phyloP scores from a whole-genome alignment of 352 stramenopile species.

The Phytophthora pistaciae region DNA sequence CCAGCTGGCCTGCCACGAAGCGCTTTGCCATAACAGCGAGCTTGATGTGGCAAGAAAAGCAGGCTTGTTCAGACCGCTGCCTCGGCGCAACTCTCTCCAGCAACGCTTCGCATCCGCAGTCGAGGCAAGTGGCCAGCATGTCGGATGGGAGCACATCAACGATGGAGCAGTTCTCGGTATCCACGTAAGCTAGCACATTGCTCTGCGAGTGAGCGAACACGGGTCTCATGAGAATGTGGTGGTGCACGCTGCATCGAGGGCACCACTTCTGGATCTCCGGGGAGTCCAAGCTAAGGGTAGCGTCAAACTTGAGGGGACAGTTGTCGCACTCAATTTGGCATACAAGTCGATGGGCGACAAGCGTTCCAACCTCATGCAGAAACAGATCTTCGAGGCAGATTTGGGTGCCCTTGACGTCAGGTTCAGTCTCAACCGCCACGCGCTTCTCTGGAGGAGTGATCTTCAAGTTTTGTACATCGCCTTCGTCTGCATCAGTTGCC shows the following conservation, averaged over 20 bases:
- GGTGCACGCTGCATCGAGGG: slow-evolving; percentile 77
- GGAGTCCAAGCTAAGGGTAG: slow-evolving; percentile 53
- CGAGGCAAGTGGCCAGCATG: slow-evolving; percentile 75
- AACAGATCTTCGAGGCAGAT: slow-evolving; percentile 78
- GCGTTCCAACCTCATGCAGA: slow-evolving; percentile 80
- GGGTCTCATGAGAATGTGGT: slow-evolving; percentile 69
- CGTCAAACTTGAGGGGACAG: slow-evolving; percentile 81
- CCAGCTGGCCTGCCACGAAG: slow-evolving; percentile 46
- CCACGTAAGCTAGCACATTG: slow-evolving; percentile 70
- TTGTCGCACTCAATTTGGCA: slow-evolving; percentile 78
- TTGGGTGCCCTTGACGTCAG: slow-evolving; percentile 56
- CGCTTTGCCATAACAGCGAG: slow-evolving; percentile 76
- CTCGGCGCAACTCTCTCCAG: slow-evolving; percentile 56
- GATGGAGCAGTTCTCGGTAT: slow-evolving; percentile 78
- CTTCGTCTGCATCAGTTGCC: slow-evolving; percentile 11
- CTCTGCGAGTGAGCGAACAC: slow-evolving; percentile 79
- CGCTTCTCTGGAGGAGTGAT: slow-evolving; percentile 64
- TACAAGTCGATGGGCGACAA: slow-evolving; percentile 68
- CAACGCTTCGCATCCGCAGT: slow-evolving; percentile 74
- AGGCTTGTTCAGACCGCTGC: slow-evolving; percentile 70
- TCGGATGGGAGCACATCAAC: slow-evolving; percentile 78
- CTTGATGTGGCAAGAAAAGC: slow-evolving; percentile 84
- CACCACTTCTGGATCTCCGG: slow-evolving; percentile 78
- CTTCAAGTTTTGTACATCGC: slow-evolving; percentile 37
- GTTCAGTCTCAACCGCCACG: slow-evolving; percentile 63